phyloP scores from a whole-genome alignment of 352 stramenopile species.

The Globisporangium rhizosaccharum region DNA sequence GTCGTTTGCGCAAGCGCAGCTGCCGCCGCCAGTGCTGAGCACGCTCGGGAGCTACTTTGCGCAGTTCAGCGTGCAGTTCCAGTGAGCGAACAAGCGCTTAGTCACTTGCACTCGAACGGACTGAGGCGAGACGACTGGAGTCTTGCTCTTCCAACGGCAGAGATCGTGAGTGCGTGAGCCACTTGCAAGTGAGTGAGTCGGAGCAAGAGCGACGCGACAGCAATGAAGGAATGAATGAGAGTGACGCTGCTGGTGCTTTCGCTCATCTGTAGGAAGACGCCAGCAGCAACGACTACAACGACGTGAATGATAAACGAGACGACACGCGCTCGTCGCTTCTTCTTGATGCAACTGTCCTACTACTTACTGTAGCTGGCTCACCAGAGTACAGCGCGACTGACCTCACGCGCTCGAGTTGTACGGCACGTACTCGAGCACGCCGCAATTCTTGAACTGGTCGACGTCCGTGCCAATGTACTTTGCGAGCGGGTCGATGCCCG shows the following conservation, averaged over 20 bases:
- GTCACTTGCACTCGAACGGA: not conserved
- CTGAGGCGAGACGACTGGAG: not conserved
- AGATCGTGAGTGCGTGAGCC: not conserved
- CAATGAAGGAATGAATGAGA: not conserved
- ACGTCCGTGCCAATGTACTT: slow-evolving; percentile 42
- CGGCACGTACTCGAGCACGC: slow-evolving; percentile 58
- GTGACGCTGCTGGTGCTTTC: not conserved
- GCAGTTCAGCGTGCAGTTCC: slow-evolving; percentile 62
- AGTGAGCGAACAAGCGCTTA: slow-evolving; percentile 21
- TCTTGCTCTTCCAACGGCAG: not conserved
- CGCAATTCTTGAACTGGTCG: slow-evolving; percentile 72
- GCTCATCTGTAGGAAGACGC: no score
- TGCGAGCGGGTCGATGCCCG: slow-evolving; percentile 65
- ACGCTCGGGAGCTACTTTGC: slow-evolving; percentile 55
- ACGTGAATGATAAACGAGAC: no score
- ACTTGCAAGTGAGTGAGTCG: not conserved
- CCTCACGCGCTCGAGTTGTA: slow-evolving; percentile 16
- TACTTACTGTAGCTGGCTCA: not conserved
- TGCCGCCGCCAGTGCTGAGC: slow-evolving; percentile 23
- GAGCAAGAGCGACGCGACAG: not conserved
- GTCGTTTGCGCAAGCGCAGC: slow-evolving; percentile 35
- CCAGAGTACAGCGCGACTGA: not conserved
- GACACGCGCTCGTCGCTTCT: not conserved
- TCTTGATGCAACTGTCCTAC: not conserved
- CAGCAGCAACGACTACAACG: not conserved